Percentiles rank a stretch among this genome's conserved stretches.
These are phyloP conservation scores for Neonectria punicea DNA, from an alignment of 2,329 filamentous ascomycete genomes.

Conservation along the genomic window DNA sequence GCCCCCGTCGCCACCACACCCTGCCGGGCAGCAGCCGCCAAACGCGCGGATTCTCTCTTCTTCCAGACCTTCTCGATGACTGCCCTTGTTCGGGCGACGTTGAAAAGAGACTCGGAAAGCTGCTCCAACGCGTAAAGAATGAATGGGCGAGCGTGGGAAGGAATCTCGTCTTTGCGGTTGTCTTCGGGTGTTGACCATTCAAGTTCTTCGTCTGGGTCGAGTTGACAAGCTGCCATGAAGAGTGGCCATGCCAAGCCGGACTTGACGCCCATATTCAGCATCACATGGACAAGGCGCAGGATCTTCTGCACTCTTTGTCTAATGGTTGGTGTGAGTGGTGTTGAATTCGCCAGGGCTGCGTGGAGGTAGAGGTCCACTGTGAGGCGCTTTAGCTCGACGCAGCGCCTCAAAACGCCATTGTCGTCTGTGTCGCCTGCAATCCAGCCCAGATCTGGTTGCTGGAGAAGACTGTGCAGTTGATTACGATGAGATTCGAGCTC, in stretches of 20 bases:
- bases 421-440: neutral
- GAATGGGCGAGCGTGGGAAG: slow-evolving; percentile 29
- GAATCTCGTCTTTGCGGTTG: neutral
- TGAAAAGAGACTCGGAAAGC: slow-evolving; percentile 54
- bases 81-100: slow-evolving; percentile 55
- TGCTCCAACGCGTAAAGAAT: slow-evolving; percentile 42
- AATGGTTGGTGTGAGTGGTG: slow-evolving; percentile 45
- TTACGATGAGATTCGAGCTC: neutral
- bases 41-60: slow-evolving; percentile 29
- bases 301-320: slow-evolving; percentile 25
- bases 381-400: slow-evolving; percentile 48
- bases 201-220: slow-evolving; percentile 33
- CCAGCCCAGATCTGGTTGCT: neutral
- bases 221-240: slow-evolving; percentile 37
- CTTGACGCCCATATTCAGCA: slow-evolving; percentile 31
- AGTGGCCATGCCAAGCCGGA: slow-evolving; percentile 35
- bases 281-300: slow-evolving; percentile 8
- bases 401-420: slow-evolving; percentile 35
- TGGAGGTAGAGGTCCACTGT: slow-evolving; percentile 58
- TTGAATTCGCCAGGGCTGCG: slow-evolving; percentile 55
- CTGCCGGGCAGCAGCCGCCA: slow-evolving; percentile 45
- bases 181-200: neutral
- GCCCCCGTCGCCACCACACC: slow-evolving; percentile 21
- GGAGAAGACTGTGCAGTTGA: neutral
- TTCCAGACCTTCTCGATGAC: slow-evolving; percentile 61